These are phyloP conservation scores for Chaetothyriales sp. DNA, from an alignment of 2,329 filamentous ascomycete genomes.

Conservation along the genomic window DNA sequence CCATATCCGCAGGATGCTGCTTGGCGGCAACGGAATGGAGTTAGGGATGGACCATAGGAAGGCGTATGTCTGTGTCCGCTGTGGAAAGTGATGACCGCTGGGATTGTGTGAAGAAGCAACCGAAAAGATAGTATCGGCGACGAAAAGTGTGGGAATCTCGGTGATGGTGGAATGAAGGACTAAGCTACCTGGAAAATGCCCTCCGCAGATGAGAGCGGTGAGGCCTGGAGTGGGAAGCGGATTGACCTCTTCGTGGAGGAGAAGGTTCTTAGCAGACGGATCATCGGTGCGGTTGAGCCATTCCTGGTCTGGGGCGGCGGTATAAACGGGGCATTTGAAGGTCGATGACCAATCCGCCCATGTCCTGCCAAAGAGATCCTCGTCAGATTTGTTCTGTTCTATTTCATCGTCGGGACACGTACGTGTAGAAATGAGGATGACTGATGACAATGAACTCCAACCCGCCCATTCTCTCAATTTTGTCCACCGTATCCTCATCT, in stretches of 20 bases:
- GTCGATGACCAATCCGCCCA: constrained; percentile 58
- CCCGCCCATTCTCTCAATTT: constrained; percentile 49
- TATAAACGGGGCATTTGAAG: constrained; percentile 58
- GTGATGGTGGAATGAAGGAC: constrained; percentile 38
- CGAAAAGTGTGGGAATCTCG: constrained; percentile 49
- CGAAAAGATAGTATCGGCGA: constrained; percentile 65
- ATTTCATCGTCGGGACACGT: not conserved
- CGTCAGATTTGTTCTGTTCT: not conserved
- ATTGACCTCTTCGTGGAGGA: constrained; percentile 10
- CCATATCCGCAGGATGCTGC: constrained; percentile 58
- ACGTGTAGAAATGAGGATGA: constrained; percentile 69
- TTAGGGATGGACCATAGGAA: constrained; percentile 14
- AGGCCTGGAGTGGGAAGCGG: constrained; percentile 30
- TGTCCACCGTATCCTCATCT: constrained; percentile 46
- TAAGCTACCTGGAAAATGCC: constrained; percentile 65
- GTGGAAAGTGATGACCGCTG: constrained; percentile 3
- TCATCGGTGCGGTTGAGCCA: constrained; percentile 46
- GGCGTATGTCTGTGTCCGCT: constrained; percentile 11
- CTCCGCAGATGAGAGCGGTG: constrained; percentile 55
- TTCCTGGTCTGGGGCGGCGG: constrained; percentile 48
- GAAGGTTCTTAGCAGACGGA: constrained; percentile 26
- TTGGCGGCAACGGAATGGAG: constrained; percentile 52
- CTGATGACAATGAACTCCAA: constrained; percentile 60
- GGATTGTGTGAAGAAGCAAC: constrained; percentile 58
- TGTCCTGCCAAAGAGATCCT: constrained; percentile 26